A percentile compares a stretch with the other conserved stretches of the same genome.
These are phyloP conservation scores for Fusarium falciforme DNA, from an alignment of 2,329 filamentous ascomycete species.

Conservation along the genomic window DNA sequence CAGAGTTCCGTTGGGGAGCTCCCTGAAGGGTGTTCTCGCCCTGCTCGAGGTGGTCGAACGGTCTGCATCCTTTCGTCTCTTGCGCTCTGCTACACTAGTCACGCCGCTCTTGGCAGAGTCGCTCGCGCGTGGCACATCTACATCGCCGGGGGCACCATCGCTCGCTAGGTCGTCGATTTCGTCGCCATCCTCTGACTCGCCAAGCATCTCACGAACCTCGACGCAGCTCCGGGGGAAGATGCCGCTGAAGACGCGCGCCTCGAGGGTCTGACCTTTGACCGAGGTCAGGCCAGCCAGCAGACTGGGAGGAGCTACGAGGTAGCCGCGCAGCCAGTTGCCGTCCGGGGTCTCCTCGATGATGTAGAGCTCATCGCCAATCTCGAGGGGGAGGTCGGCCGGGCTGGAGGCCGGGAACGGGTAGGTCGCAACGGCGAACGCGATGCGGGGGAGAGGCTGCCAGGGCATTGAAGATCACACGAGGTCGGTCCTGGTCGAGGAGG, in stretches of 20 bases:
- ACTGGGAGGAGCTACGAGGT: conserved; percentile 93
- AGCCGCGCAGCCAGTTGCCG: conserved; percentile 93
- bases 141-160: conserved; percentile 46
- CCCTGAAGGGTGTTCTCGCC: conserved; percentile 48
- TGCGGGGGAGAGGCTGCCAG: conserved; percentile 96
- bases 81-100: conserved; percentile 50
- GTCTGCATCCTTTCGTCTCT: conserved; percentile 51
- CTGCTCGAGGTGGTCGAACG: conserved; percentile 37
- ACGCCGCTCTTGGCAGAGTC: conserved; percentile 69
- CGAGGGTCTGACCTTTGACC: conserved; percentile 90
- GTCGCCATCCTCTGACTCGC: conserved; percentile 72
- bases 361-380: conserved; percentile 98
- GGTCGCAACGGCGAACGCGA: conserved; percentile 97
- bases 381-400: conserved; percentile 91
- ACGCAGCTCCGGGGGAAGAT: conserved; percentile 97
- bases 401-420: conserved; percentile 91
- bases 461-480: conserved; percentile 71
- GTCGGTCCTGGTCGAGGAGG: conserved; percentile 30
- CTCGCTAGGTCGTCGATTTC: conserved; percentile 53
- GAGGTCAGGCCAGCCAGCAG: conserved; percentile 91
- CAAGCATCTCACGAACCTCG: conserved; percentile 91
- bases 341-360: conserved; percentile 97
- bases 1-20: conserved; percentile 54
- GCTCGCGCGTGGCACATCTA: conserved; percentile 48
- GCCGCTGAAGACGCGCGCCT: conserved; percentile 97